phyloP scores from a whole-genome alignment of 805 yeast species.

The Candida pseudofarinosa region DNA sequence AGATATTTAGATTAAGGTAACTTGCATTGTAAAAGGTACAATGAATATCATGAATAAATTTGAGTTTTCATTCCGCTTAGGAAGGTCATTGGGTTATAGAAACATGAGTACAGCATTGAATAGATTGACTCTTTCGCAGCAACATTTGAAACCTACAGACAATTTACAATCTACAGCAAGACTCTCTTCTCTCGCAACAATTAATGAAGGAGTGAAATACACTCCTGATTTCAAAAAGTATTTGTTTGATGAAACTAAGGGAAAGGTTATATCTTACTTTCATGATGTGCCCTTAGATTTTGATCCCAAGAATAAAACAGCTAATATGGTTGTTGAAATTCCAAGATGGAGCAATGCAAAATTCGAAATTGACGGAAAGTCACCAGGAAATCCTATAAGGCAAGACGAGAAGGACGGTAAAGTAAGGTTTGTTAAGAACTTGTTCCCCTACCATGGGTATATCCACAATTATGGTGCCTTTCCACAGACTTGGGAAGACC shows the following conservation, averaged over 20 bases:
- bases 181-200: neutral
- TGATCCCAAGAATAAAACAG: conserved; percentile 34
- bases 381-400: conserved; percentile 66
- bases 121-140: conserved; percentile 10
- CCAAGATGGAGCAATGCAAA: conserved; percentile 79
- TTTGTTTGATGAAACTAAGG: conserved; percentile 33
- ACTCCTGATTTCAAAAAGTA: conserved; percentile 42
- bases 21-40: neutral
- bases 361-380: conserved; percentile 63
- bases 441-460: conserved; percentile 81
- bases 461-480: conserved; percentile 86
- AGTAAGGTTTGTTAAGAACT: conserved; percentile 70
- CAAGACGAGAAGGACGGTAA: conserved; percentile 78
- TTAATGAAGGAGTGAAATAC: conserved; percentile 31
- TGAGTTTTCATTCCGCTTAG: neutral
- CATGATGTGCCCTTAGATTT: conserved; percentile 67
- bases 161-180: conserved; percentile 3
- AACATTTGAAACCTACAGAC: conserved; percentile 7
- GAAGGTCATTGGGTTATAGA: neutral
- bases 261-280: conserved; percentile 56
- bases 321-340: conserved; percentile 44
- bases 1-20: neutral
- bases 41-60: no score
- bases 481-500: conserved; percentile 97
- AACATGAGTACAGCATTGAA: neutral